Percentiles rank a stretch among this genome's conserved stretches.
Conservation (phyloP, 371 early-diverging fungal genomes). For the Rhizomucor miehei region DNA sequence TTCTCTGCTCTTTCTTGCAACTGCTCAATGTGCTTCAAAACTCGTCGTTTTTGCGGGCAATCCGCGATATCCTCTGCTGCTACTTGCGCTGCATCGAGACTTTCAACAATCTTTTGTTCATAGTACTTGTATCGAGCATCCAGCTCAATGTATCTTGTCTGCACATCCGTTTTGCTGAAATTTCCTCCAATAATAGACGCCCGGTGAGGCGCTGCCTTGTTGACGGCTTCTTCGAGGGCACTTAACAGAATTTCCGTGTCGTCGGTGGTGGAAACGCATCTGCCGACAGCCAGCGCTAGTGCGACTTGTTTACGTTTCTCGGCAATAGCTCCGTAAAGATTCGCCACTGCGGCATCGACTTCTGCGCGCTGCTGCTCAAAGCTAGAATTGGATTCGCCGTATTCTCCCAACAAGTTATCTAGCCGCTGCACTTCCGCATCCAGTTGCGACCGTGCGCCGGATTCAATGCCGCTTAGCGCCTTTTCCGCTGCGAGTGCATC, state of each 20-base stretch:
- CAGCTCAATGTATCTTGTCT: constrained; percentile 49
- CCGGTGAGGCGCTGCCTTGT: constrained; percentile 19
- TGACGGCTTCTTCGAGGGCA: constrained; percentile 40
- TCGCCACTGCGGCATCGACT: constrained; percentile 32
- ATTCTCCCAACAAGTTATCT: constrained; percentile 11
- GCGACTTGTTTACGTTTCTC: constrained; percentile 35
- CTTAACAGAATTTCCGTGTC: constrained; percentile 40
- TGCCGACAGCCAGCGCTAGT: constrained; percentile 39
- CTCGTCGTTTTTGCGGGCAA: not conserved
- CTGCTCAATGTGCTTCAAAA: constrained; percentile 11
- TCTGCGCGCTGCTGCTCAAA: constrained; percentile 39
- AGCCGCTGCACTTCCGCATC: constrained; percentile 2
- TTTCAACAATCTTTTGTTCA: constrained; percentile 40
- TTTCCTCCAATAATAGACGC: constrained; percentile 20
- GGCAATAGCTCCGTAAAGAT: constrained; percentile 28
- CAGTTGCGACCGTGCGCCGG: constrained; percentile 2
- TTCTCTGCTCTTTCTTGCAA: constrained; percentile 19
- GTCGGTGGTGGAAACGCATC: constrained; percentile 41
- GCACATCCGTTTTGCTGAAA: constrained; percentile 44
- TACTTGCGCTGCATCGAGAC: constrained; percentile 33
- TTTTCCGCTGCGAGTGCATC: constrained; percentile 8
- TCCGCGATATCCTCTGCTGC: constrained; percentile 5
- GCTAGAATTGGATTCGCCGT: constrained; percentile 21
- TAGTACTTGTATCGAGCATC: constrained; percentile 56
- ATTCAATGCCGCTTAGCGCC: constrained; percentile 9